Evolutionary conservation across 176 grass and related monocot species (phyloP), one percentile per base, ranked within the genome.

Genomic region (Carex pumila): DNA sequence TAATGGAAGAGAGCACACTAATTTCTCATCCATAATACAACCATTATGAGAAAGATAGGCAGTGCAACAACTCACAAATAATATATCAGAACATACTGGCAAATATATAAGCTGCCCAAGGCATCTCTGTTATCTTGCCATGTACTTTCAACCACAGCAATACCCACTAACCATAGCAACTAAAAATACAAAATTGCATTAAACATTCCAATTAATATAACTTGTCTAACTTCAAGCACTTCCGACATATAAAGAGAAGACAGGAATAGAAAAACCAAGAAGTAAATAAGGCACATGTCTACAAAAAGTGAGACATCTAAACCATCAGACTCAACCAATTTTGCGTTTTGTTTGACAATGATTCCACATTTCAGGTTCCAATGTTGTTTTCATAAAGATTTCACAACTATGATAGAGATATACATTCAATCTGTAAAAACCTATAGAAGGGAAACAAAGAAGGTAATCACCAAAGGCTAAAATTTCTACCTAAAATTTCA

Each of bases 381-480:
- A 31, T 76, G 72, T 76, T 55, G 73, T 56, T 55, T 12, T 10
- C 73, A 77, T 55, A 12, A 31, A 53, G 5, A 52, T 18, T 32
- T 54, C 50, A 77, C 49, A 32, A 32, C 43, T 55, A 41, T 43
- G 50, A 56, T 55, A 77, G 50, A 7, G 13, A 56, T 77, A 32
- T 77, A 77, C 56, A 81, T 62, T 43, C n/a, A 64, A 65, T 83
- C 18, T 83, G 47, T 32, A 52, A 65, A 64, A 68, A 54, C 41
- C 13, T 52, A 83, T 30, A 53, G 41, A 83, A 81, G 47, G 68
- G 61, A 34, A 30, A 67, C 41, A 83, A 83, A 67, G 62, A 50
- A 83, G 47, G 47, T 49, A 50, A 81, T 71, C 29, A 83, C 41
- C 60, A 52, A 50, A 65, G 60, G 62, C 34, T 65, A 68, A 50